Evolutionary conservation across 306 rosid genomes (phyloP).

Genomic region (Quercus cerris): DNA sequence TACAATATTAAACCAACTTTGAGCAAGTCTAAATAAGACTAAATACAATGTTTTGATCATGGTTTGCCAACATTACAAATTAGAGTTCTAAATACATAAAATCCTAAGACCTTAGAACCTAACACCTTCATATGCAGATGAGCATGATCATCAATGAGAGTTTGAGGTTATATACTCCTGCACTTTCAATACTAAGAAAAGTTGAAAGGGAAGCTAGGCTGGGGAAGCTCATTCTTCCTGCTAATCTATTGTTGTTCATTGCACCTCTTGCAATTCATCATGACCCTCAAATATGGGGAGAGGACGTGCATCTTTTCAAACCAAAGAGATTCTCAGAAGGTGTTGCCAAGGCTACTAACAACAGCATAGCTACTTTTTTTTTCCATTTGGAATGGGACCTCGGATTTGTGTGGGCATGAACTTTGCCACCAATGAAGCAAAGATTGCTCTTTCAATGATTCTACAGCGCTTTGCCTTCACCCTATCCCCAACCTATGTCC

Average conservation of each 20-base stretch:
- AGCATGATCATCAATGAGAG: slow-evolving; percentile 23
- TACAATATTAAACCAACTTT: too few relatives aligned
- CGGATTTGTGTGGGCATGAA: slow-evolving; percentile 20
- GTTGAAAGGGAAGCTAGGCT: slow-evolving; percentile 11
- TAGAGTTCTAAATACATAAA: too few relatives aligned
- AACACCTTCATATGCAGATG: slow-evolving; percentile 24
- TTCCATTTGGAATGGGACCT: slow-evolving; percentile 18
- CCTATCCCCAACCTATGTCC: neutral
- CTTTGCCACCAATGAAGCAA: slow-evolving; percentile 18
- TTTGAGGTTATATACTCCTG: slow-evolving; percentile 25
- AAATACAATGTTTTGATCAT: too few relatives aligned
- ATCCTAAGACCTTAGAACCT: too few relatives aligned
- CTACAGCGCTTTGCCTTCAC: neutral
- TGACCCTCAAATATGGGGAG: too few relatives aligned
- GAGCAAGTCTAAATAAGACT: too few relatives aligned
- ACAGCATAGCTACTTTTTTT: too few relatives aligned
- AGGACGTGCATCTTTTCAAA: too few relatives aligned
- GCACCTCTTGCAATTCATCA: too few relatives aligned
- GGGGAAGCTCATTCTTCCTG: slow-evolving; percentile 15
- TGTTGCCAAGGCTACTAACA: too few relatives aligned
- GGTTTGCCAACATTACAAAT: too few relatives aligned
- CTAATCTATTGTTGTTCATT: neutral
- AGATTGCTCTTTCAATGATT: slow-evolving; percentile 26
- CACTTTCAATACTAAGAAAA: neutral
- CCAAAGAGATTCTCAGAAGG: too few relatives aligned